These are phyloP conservation scores for Pythium aquatile DNA, from an alignment of 352 stramenopile genomes.

Conservation along the genomic window DNA sequence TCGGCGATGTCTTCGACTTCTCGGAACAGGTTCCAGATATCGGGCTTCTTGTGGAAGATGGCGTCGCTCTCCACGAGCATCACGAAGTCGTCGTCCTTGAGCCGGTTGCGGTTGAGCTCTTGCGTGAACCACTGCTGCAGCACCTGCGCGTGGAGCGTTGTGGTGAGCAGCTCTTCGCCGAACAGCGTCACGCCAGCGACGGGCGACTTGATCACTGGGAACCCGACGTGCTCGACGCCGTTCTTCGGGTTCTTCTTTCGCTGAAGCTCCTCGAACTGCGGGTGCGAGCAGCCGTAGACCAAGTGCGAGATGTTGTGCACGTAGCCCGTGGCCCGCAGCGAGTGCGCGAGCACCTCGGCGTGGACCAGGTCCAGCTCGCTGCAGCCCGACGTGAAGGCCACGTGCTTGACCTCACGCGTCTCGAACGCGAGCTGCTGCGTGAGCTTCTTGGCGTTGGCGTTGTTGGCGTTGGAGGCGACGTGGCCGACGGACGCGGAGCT, in stretches of 20 bases:
- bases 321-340: slow-evolving; percentile 54
- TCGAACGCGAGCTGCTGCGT: slow-evolving; percentile 35
- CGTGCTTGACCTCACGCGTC: slow-evolving; percentile 55
- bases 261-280: slow-evolving; percentile 35
- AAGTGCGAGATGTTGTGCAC: slow-evolving; percentile 62
- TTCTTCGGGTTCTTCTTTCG: slow-evolving; percentile 51
- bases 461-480: slow-evolving; percentile 1
- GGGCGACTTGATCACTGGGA: slow-evolving; percentile 30
- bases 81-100: slow-evolving; percentile 61
- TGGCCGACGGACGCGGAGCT: slow-evolving; percentile 28
- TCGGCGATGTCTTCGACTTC: slow-evolving; percentile 62
- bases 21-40: slow-evolving; percentile 66
- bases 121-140: slow-evolving; percentile 57
- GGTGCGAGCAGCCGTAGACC: slow-evolving; percentile 64
- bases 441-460: slow-evolving; percentile 17
- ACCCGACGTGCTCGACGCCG: slow-evolving; percentile 44
- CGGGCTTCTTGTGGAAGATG: slow-evolving; percentile 78
- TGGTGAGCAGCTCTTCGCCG: slow-evolving; percentile 59
- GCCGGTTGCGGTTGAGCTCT: slow-evolving; percentile 29
- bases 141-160: slow-evolving; percentile 56
- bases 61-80: slow-evolving; percentile 81
- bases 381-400: slow-evolving; percentile 81
- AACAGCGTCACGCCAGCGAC: slow-evolving; percentile 34
- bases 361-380: slow-evolving; percentile 60
- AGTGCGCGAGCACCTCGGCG: slow-evolving; percentile 68